Percentiles rank a stretch among this genome's conserved stretches.
Conservation (phyloP, 1,284 basidiomycete species). For the Sanghuangporus sanghuang region DNA sequence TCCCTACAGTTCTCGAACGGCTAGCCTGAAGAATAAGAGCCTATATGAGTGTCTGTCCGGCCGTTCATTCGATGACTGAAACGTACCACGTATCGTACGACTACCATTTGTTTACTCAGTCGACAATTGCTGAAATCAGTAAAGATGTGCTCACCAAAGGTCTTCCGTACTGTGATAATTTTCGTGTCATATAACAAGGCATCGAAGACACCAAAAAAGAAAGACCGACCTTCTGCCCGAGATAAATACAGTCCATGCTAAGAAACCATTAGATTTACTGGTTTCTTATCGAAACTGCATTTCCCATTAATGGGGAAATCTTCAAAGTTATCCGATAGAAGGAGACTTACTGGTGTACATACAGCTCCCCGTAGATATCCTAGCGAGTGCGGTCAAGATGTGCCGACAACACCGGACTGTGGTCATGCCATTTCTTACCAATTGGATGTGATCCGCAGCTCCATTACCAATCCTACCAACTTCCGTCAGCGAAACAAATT, state of each 20-base stretch:
- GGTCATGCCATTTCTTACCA: slow-evolving; percentile 46
- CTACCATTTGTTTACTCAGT: slow-evolving; percentile 25
- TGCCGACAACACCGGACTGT: neutral
- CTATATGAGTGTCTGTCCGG: slow-evolving; percentile 29
- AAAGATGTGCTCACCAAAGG: slow-evolving; percentile 17
- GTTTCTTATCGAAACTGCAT: too few species aligned
- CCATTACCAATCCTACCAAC: slow-evolving; percentile 77
- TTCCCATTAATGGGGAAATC: too few species aligned
- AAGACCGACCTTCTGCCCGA: slow-evolving; percentile 73
- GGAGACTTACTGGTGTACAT: slow-evolving; percentile 23
- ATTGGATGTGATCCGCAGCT: slow-evolving; percentile 83
- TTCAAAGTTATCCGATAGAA: too few species aligned
- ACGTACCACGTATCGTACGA: slow-evolving; percentile 54
- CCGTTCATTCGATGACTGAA: slow-evolving; percentile 7
- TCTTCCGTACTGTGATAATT: slow-evolving; percentile 31
- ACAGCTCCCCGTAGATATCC: slow-evolving; percentile 92
- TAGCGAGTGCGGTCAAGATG: slow-evolving; percentile 26
- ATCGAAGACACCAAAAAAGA: neutral
- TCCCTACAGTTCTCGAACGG: slow-evolving; percentile 71
- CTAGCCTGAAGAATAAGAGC: slow-evolving; percentile 45
- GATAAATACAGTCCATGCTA: slow-evolving; percentile 92
- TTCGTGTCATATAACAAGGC: neutral
- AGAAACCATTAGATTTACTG: neutral
- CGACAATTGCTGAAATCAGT: neutral
- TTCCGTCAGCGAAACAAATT: neutral